These are phyloP conservation scores for Nitzschia putrida DNA, from an alignment of 108 stramenopile genomes.

Conservation along the genomic window DNA sequence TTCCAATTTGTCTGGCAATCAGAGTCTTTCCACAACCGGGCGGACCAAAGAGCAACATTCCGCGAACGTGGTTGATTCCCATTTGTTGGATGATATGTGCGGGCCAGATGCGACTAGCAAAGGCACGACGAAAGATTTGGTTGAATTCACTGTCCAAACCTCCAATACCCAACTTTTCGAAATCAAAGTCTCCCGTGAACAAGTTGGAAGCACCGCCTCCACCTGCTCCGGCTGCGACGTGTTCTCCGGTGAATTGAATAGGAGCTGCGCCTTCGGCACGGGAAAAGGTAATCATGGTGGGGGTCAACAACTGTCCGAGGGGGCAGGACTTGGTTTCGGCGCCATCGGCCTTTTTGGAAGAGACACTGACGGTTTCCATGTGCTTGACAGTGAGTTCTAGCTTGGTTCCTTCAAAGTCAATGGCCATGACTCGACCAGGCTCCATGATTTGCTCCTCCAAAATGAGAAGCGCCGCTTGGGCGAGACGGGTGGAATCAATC, in stretches of 20 bases:
- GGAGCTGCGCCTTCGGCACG: slow-evolving; percentile 47
- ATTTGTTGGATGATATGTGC: slow-evolving; percentile 92
- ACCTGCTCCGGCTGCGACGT: slow-evolving; percentile 65
- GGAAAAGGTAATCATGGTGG: slow-evolving; percentile 66
- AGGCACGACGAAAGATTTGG: slow-evolving; percentile 97
- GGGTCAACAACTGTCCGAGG: slow-evolving; percentile 66
- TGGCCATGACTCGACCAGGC: slow-evolving; percentile 66
- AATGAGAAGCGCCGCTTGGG: slow-evolving; percentile 60
- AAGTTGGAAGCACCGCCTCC: slow-evolving; percentile 71
- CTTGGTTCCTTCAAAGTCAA: slow-evolving; percentile 92
- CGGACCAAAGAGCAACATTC: slow-evolving; percentile 96
- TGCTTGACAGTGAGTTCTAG: slow-evolving; percentile 60
- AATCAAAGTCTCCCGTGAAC: slow-evolving; percentile 93
- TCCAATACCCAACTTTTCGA: slow-evolving; percentile 97
- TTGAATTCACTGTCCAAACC: slow-evolving; percentile 96
- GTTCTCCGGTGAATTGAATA: slow-evolving; percentile 55
- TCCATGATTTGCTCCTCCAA: slow-evolving; percentile 81
- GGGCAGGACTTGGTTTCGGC: slow-evolving; percentile 19
- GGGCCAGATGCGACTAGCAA: slow-evolving; percentile 96
- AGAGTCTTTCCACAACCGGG: slow-evolving; percentile 98
- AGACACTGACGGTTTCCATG: slow-evolving; percentile 45
- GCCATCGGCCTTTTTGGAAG: slow-evolving; percentile 18
- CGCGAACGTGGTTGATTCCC: slow-evolving; percentile 98
- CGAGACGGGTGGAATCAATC: slow-evolving; percentile 83
- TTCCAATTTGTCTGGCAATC: slow-evolving; percentile 98